phyloP scores from a whole-genome alignment of 2,329 filamentous ascomycete species.

The Aspergillus ustus region DNA sequence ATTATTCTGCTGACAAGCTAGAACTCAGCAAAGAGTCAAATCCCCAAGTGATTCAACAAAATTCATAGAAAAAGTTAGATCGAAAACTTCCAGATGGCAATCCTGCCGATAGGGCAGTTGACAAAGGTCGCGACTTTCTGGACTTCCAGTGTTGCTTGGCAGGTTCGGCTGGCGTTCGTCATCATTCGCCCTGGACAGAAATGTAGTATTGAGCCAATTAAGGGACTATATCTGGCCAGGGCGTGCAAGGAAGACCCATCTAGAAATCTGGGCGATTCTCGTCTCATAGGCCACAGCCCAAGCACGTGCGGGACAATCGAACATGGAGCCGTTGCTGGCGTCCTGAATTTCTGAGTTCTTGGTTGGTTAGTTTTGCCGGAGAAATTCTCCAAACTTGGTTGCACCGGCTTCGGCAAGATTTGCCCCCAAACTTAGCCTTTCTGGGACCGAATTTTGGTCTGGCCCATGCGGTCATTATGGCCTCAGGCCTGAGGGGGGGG shows the following conservation, averaged over 20 bases:
- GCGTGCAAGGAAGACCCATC: not conserved
- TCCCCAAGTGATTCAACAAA: not conserved
- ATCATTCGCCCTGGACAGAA: not conserved
- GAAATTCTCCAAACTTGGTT: conserved; percentile 14
- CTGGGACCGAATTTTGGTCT: not conserved
- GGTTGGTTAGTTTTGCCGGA: conserved; percentile 17
- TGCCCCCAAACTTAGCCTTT: not conserved
- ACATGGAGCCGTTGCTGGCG: conserved; percentile 13
- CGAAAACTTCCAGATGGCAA: not conserved
- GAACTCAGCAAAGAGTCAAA: not conserved
- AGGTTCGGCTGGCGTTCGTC: not conserved
- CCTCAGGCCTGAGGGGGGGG: not conserved
- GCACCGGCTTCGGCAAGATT: not conserved
- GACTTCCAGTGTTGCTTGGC: not conserved
- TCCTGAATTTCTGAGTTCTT: not conserved
- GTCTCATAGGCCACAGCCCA: conserved; percentile 19
- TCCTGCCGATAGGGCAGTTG: conserved; percentile 11
- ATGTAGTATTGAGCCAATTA: not conserved
- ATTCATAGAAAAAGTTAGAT: not conserved
- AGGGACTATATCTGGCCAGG: not conserved
- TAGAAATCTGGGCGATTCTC: not conserved
- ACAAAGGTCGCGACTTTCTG: not conserved
- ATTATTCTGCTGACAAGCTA: not conserved
- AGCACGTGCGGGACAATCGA: conserved; percentile 21
- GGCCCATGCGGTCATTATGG: conserved; percentile 11